phyloP scores from a whole-genome alignment of 495 filamentous ascomycete genomes.

The Neurospora terricola region DNA sequence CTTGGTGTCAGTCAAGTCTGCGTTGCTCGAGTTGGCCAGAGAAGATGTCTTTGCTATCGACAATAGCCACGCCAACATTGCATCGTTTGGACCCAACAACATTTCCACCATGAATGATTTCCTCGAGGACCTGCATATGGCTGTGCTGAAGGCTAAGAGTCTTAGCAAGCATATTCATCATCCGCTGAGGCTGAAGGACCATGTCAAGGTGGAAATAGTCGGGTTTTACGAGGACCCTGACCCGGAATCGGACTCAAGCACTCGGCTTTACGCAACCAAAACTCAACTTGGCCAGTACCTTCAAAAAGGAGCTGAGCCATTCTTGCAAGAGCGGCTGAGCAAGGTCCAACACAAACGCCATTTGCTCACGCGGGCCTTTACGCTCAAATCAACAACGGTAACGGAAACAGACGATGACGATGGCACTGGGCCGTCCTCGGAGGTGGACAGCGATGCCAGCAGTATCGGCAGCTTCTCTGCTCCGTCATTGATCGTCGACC shows the following conservation, averaged over 20 bases:
- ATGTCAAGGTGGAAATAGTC: constrained; percentile 49
- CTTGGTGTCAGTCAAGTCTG: constrained; percentile 53
- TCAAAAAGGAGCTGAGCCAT: constrained; percentile 32
- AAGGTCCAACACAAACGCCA: constrained; percentile 13
- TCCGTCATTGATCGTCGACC: neutral
- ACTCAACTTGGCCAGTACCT: constrained; percentile 41
- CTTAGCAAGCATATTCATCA: constrained; percentile 30
- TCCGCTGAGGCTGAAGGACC: constrained; percentile 35
- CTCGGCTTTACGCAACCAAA: constrained; percentile 25
- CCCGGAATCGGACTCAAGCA: constrained; percentile 23
- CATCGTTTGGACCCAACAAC: constrained; percentile 46
- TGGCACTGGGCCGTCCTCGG: neutral
- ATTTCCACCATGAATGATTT: constrained; percentile 38
- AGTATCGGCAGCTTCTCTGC: neutral
- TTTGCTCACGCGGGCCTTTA: constrained; percentile 2
- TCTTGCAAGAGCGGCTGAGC: constrained; percentile 30
- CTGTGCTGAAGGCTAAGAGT: constrained; percentile 33
- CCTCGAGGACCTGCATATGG: constrained; percentile 36
- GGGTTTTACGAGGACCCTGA: constrained; percentile 52
- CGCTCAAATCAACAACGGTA: constrained; percentile 6
- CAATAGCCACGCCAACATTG: constrained; percentile 47
- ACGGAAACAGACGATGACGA: constrained; percentile 4
- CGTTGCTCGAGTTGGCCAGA: constrained; percentile 42
- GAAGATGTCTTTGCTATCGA: constrained; percentile 49
- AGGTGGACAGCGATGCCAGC: constrained; percentile 2